Evolutionary conservation across 2,329 filamentous ascomycete species (phyloP), one percentile per base, ranked within the genome.

Genomic region (Corinectria fuckeliana): DNA sequence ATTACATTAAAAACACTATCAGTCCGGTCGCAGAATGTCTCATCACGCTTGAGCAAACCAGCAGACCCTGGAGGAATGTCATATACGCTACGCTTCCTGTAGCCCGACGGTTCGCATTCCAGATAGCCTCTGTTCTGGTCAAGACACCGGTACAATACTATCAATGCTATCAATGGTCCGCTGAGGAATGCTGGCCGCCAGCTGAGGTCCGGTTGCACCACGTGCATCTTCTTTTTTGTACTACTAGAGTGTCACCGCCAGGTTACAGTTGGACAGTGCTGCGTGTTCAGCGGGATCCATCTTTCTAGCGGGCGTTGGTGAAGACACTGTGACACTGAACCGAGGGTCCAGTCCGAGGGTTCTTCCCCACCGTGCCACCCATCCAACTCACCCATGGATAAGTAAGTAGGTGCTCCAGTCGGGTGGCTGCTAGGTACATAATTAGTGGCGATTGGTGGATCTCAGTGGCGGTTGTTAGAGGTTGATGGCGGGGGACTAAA

Each of bases 1-100:
- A n/a, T n/a, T n/a, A n/a, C n/a, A n/a, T n/a, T n/a, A n/a, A n/a
- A n/a, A n/a, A n/a, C n/a, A 13, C 5, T 14, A 20, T n/a, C 44
- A 8, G 23, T 53, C 50, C 51, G 14, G 30, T 28, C 20, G 23
- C 51, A 48, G 11, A 28, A 3, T 32, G 26, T 47, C 44, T 47
- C 25, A 10, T 30, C 52, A 18, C 23, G n/a, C 52, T 41, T 23
- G n/a, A n/a, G n/a, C n/a, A n/a, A n/a, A n/a, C n/a, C n/a, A 53
- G 36, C 6, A 45, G 45, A 56, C 45, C 47, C 36, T 20, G 20
- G 28, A 20, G 20, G 47, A 32, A 49, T 56, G 51, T 38, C 42
- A 26, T 26, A 23, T 26, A 32, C 44, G 38, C 14, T 36, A 41
- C 52, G n/a, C 21, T 32, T 23, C 34, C 25, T 54, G 51, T 18